These are phyloP conservation scores for Clavariopsis aquatica DNA, from an alignment of 495 filamentous ascomycete genomes.

Conservation along the genomic window DNA sequence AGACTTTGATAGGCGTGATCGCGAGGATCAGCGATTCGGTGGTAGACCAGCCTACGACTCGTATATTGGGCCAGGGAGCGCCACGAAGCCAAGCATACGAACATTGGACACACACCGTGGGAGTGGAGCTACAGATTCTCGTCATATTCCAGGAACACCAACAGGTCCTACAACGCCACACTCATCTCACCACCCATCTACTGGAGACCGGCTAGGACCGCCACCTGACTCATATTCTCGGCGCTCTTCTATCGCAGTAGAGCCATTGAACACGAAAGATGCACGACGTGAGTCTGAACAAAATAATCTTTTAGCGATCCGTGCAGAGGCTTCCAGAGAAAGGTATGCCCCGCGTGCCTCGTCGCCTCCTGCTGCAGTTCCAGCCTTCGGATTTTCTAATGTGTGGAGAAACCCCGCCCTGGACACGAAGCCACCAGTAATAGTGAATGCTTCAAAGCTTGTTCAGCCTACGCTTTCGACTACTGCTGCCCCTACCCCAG, in stretches of 20 bases:
- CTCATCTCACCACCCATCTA: slow-evolving; percentile 23
- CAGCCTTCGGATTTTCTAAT: slow-evolving; percentile 57
- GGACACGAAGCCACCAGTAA: slow-evolving; percentile 41
- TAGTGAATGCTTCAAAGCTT: slow-evolving; percentile 17
- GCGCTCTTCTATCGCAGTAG: slow-evolving; percentile 33
- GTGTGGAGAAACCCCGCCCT: slow-evolving; percentile 42
- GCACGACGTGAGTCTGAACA: slow-evolving; percentile 50
- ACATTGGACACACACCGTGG: slow-evolving; percentile 39
- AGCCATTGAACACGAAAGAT: slow-evolving; percentile 40
- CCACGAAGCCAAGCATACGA: slow-evolving; percentile 41
- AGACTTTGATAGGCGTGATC: slow-evolving; percentile 41
- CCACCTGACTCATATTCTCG: slow-evolving; percentile 29
- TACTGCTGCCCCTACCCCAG: background rate
- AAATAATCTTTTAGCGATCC: slow-evolving; percentile 45
- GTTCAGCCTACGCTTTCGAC: slow-evolving; percentile 2
- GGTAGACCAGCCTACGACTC: slow-evolving; percentile 54
- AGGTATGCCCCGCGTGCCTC: slow-evolving; percentile 44
- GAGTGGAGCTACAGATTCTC: slow-evolving; percentile 19
- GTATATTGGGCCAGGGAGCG: slow-evolving; percentile 25
- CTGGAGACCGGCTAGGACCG: slow-evolving; percentile 21
- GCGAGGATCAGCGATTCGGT: slow-evolving; percentile 43
- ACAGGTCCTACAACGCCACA: slow-evolving; percentile 32
- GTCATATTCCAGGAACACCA: slow-evolving; percentile 29
- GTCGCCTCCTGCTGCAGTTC: slow-evolving; percentile 71
- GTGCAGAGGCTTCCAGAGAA: slow-evolving; percentile 49